Evolutionary conservation across 2,329 filamentous ascomycete genomes (phyloP).

Genomic region (Xylaria sp.): DNA sequence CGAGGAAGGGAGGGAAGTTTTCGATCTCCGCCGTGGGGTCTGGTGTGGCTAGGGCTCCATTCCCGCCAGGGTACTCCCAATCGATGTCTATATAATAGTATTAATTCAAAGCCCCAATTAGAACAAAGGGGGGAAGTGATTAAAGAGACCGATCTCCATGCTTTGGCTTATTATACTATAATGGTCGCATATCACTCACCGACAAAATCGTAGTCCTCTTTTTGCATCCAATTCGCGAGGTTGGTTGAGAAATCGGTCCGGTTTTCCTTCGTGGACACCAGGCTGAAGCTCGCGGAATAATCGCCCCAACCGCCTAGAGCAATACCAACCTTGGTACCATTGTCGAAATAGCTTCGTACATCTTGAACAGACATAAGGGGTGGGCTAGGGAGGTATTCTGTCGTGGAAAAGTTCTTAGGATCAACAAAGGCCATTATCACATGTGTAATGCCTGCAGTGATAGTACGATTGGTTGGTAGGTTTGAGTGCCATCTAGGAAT

Average conservation of each 20-base stretch:
- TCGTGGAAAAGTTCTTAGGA: conserved; percentile 19
- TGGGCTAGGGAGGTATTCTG: not conserved
- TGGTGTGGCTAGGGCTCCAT: conserved; percentile 12
- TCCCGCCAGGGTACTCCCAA: conserved; percentile 37
- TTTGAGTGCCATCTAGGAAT: conserved; percentile 21
- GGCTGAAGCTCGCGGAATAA: conserved; percentile 22
- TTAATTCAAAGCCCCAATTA: not conserved
- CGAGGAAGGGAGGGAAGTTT: conserved; percentile 22
- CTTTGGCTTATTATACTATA: not conserved
- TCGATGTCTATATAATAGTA: conserved; percentile 23
- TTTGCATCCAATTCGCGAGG: conserved; percentile 21
- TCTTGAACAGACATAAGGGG: conserved; percentile 11
- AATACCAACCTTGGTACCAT: conserved; percentile 29
- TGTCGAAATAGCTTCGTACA: conserved; percentile 21
- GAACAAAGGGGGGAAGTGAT: not conserved
- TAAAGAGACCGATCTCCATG: not conserved
- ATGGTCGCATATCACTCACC: conserved; percentile 22
- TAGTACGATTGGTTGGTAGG: not conserved
- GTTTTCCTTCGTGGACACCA: conserved; percentile 14
- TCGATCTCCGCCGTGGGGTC: conserved; percentile 25
- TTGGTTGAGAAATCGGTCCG: conserved; percentile 25
- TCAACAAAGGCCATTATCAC: conserved; percentile 33
- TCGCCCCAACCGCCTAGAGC: conserved; percentile 33
- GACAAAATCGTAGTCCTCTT: conserved; percentile 31
- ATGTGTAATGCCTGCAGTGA: conserved; percentile 25